A percentile compares a stretch with the other conserved stretches of the same genome.
These are phyloP conservation scores for Dictyostelium capitatum DNA, from an alignment of 78 protist species.

Conservation along the genomic window DNA sequence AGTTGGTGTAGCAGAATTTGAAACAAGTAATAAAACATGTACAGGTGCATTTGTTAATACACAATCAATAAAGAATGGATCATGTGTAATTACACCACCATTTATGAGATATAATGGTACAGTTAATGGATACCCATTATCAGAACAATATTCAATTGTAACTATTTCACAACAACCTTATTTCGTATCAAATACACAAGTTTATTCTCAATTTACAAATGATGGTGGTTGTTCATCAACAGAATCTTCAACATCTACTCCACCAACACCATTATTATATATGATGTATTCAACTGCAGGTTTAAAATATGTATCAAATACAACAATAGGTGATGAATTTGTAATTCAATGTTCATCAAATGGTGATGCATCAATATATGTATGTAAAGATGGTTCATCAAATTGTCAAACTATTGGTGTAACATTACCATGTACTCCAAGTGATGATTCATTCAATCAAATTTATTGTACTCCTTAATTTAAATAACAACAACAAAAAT, in stretches of 20 bases:
- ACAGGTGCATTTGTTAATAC: not conserved
- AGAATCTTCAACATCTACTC: not conserved
- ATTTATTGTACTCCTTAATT: not conserved
- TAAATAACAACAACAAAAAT: too few relatives aligned
- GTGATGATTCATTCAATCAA: not conserved
- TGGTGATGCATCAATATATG: not conserved
- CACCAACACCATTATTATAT: not conserved
- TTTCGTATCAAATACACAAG: not conserved
- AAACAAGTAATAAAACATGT: not conserved
- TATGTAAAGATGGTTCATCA: not conserved
- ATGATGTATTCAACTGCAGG: not conserved
- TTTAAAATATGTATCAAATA: not conserved
- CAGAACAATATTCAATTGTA: not conserved
- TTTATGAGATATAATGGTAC: not conserved
- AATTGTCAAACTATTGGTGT: not conserved
- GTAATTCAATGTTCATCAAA: not conserved
- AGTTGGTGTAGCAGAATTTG: not conserved
- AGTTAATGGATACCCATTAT: not conserved
- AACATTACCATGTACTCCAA: conserved; percentile 1
- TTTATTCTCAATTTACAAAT: not conserved
- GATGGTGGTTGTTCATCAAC: not conserved
- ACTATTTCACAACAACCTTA: not conserved
- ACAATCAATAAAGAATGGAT: not conserved
- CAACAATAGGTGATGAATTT: not conserved
- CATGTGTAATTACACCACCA: not conserved